Conservation (phyloP, 2,329 filamentous ascomycete species). For the Diaporthe sp. region DNA sequence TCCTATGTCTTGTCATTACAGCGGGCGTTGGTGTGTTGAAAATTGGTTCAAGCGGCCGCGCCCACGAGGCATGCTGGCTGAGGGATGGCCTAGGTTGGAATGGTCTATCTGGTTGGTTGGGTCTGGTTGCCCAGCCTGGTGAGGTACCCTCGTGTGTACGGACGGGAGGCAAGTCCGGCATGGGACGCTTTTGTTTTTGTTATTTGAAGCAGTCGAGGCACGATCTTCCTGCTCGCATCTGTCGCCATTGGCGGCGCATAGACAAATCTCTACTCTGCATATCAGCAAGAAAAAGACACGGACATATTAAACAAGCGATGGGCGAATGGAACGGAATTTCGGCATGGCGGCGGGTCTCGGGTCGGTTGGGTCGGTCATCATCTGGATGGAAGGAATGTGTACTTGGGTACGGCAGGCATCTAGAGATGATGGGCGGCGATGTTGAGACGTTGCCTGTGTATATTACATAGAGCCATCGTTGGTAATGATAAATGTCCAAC, state of each 20-base stretch:
- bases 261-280: constrained; percentile 66
- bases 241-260: constrained; percentile 49
- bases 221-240: constrained; percentile 37
- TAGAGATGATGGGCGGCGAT: constrained; percentile 1
- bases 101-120: constrained; percentile 13
- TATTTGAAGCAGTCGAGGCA: constrained; percentile 35
- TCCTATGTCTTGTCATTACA: constrained; percentile 39
- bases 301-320: constrained; percentile 34
- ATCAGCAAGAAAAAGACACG: constrained; percentile 44
- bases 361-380: constrained; percentile 31
- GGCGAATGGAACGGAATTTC: constrained; percentile 19
- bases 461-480: constrained; percentile 13
- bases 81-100: constrained; percentile 9
- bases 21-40: constrained; percentile 35
- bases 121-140: constrained; percentile 19
- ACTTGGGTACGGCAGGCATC: constrained; percentile 3
- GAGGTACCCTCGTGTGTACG: constrained; percentile 3
- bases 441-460: constrained; percentile 16
- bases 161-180: not conserved
- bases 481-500: constrained; percentile 14
- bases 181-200: constrained; percentile 42
- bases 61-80: constrained; percentile 36
- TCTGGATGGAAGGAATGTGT: constrained; percentile 16
- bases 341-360: constrained; percentile 4
- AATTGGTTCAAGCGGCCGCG: constrained; percentile 31